Conservation (phyloP, 2,329 filamentous ascomycete genomes). For the Aspergillus novoparasiticus region DNA sequence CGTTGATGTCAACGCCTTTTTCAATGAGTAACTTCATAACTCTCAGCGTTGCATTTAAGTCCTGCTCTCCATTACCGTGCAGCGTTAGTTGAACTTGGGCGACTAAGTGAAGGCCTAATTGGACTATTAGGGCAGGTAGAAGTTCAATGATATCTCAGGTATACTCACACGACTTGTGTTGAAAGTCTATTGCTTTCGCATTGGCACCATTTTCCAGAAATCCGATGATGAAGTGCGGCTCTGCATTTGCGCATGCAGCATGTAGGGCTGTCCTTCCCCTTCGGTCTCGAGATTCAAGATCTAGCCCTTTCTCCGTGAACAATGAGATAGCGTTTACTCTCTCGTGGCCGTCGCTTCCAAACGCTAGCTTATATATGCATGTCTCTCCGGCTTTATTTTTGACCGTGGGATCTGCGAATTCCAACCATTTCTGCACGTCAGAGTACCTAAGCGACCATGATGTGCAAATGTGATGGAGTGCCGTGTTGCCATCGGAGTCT, state of each 20-base stretch:
- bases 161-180: background rate
- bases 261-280: constrained; percentile 6
- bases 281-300: constrained; percentile 10
- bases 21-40: background rate
- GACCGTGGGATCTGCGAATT: background rate
- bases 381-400: background rate
- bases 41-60: background rate
- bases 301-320: constrained; percentile 2
- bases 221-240: background rate
- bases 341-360: background rate
- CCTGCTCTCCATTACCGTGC: background rate
- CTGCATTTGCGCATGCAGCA: background rate
- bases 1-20: background rate
- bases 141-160: background rate
- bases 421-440: background rate
- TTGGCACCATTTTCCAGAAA: background rate
- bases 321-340: background rate
- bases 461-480: background rate
- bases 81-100: background rate
- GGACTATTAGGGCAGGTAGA: background rate
- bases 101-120: background rate
- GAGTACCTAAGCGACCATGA: background rate
- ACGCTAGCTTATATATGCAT: background rate
- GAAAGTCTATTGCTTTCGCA: background rate
- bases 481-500: background rate